Evolutionary conservation across 2,329 filamentous ascomycete species (phyloP), one percentile per base, ranked within the genome.

Genomic region (Botrytis hyacinthi): DNA sequence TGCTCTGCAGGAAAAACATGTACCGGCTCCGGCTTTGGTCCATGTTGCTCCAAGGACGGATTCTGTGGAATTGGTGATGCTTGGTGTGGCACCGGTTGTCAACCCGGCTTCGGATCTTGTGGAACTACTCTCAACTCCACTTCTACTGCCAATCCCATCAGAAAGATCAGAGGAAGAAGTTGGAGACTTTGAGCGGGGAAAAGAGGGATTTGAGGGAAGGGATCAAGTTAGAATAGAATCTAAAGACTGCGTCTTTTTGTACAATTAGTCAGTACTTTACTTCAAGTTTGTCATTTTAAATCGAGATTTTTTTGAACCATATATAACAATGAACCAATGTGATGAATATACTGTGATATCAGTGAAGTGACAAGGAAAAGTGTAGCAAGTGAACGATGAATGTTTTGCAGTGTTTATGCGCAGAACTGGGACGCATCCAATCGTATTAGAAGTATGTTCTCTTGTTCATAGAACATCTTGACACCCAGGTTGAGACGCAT

Each of bases 81-180:
- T 29, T 73, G 73, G 69, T 77, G 76, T 59, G 74, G 68, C 26
- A 54, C 61, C n/a, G 76, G 76, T 16, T 77, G 76, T 68, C 74
- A 76, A 44, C 46, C 68, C 40, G 73, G 42, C 12, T 76, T 75
- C 70, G 76, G 76, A 35, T 37, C 67, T 14, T 76, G 75, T 40
- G 75, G 73, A 32, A 63, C 35, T n/a, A 72, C 60, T 16, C 8
- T 72, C 40, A 72, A 74, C 51, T 72, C 73, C 7, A 74, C 68
- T 72, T 37, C 72, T 20, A 46, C 70, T 44, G 22, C 22, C 35
- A 51, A 32, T 29, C 8, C n/a, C 46, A 35, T 35, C n/a, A 67
- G 32, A 20, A 71, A 29, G 32, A 71, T 71, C 35, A 65, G 59
- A 71, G 42, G 69, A 32, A 51, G 32, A 63, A 51, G 69, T 14